Base-by-base conservation (phyloP, 2,329 filamentous ascomycete genomes). In the Penicillium crustosum region DNA sequence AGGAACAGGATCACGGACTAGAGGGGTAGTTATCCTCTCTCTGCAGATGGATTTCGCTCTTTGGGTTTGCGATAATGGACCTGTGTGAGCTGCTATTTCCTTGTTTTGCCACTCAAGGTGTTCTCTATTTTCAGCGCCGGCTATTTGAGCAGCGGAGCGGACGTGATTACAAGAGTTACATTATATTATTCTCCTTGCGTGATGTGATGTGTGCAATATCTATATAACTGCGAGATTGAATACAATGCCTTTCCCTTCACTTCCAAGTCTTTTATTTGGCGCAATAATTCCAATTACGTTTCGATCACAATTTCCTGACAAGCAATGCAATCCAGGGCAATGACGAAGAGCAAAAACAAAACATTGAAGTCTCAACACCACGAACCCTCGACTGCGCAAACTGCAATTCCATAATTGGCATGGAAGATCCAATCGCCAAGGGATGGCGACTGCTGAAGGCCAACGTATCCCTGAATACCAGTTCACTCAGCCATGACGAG, bases 381-480 rank as follows among this genome's bases (percentile, higher is more conserved):
- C 56, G 58, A 55, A 67, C 60, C 29, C 49, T 78, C 27, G 52
- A 58, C 21, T 78, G 76, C 49, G 49, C 54, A 10, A 55, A 62
- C 3, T 78, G 76, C 61, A 57, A 63, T 29, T 43, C 63, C 13
- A 59, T 66, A 6, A 62, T 78, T 17, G 76, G 71, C 33, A 62
- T 76, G 38, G 81, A 83, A 59, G 68, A 76, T 31, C 55, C 69
- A 1, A 69, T 77, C 5, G 71, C 68, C 23, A 61, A 75, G 41
- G 82, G 82, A 44, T 80, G 75, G 71, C 74, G 79, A 50, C 69
- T 84, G 31, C 79, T 77, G 65, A 84, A 84, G 67, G 79, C 81
- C 64, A 75, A 73, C 49, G 64, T 83, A 29, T 65, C 64, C 3
- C 58, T 64, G 36, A 66, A 55, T 13, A 62, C 55, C 42, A 35